Conservation (phyloP, 148 eudicot species). For the Talinum fruticosum region DNA sequence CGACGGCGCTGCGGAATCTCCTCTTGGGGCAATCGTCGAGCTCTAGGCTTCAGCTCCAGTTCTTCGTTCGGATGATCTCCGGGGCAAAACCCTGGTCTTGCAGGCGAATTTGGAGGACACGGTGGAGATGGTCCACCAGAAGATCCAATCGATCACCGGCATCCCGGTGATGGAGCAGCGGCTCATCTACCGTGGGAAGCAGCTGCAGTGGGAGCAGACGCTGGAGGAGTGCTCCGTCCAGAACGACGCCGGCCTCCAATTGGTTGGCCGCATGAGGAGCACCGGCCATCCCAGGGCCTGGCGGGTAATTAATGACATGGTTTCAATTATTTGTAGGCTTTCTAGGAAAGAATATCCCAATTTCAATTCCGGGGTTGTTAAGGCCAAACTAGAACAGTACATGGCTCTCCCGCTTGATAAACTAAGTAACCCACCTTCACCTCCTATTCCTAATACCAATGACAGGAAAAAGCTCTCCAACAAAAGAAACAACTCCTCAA, state of each 20-base stretch:
- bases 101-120: constrained; percentile 46
- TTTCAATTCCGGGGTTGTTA: constrained; percentile 3
- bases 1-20: neutral
- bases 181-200: constrained; percentile 55
- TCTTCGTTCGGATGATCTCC: constrained; percentile 56
- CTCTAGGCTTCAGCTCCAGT: constrained; percentile 26
- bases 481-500: neutral
- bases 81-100: constrained; percentile 43
- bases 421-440: neutral
- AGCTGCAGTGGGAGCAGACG: constrained; percentile 62
- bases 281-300: constrained; percentile 59
- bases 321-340: constrained; percentile 34
- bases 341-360: constrained; percentile 31
- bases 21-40: neutral
- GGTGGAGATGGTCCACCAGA: constrained; percentile 38
- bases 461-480: neutral
- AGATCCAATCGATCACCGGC: constrained; percentile 40
- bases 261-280: constrained; percentile 69
- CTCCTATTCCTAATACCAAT: neutral
- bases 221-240: constrained; percentile 45
- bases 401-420: constrained; percentile 11
- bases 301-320: constrained; percentile 44
- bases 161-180: constrained; percentile 51
- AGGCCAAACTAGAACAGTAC: constrained; percentile 20
- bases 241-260: constrained; percentile 49